These are phyloP conservation scores for Termitomyces sp. DNA, from an alignment of 768 basidiomycete species.

Conservation along the genomic window DNA sequence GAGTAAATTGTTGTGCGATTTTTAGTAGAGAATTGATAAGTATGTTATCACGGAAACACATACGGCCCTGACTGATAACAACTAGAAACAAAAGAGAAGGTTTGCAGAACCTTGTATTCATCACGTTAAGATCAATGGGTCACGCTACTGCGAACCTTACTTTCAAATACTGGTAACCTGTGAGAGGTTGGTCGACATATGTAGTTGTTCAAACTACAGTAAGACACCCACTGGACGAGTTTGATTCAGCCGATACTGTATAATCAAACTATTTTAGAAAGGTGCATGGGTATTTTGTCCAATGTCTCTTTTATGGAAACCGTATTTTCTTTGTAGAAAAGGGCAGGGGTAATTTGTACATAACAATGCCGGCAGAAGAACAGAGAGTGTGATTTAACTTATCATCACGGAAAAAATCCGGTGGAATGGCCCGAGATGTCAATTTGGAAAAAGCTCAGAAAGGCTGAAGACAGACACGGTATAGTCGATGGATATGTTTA, in stretches of 20 bases:
- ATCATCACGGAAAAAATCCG: not conserved
- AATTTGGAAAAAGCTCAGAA: not conserved
- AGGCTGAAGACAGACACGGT: not conserved
- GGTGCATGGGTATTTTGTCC: not conserved
- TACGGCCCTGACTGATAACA: slow-evolving; percentile 1
- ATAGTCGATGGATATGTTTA: not conserved
- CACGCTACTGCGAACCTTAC: not conserved
- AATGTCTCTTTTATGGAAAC: not conserved
- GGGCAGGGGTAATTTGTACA: not conserved
- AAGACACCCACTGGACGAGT: not conserved
- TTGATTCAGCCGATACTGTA: not conserved
- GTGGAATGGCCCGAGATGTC: not conserved
- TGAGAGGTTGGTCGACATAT: not conserved
- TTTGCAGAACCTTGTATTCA: no score
- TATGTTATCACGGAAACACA: not conserved
- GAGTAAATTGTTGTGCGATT: not conserved
- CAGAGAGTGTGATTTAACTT: not conserved
- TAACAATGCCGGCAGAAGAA: not conserved
- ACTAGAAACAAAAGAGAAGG: no score
- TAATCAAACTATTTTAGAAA: not conserved
- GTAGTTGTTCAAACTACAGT: no score
- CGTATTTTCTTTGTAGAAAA: not conserved
- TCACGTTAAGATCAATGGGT: not conserved
- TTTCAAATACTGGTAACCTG: not conserved
- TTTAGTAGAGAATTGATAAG: not conserved